phyloP scores from a whole-genome alignment of 2,329 filamentous ascomycete genomes.

The Colletotrichum phormii region DNA sequence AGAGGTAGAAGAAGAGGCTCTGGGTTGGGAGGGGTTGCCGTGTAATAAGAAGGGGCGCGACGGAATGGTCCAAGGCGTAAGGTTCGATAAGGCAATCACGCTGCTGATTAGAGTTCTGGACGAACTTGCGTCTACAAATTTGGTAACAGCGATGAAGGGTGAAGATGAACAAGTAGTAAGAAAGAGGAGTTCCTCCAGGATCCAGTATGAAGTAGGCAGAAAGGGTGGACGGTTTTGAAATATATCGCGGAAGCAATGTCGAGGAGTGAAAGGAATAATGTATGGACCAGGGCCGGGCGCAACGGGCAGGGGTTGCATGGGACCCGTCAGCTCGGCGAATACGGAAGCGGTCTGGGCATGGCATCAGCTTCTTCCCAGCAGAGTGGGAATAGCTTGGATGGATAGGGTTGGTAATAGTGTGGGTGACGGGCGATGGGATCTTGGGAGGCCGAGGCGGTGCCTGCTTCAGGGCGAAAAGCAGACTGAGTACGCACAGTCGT shows the following conservation, averaged over 20 bases:
- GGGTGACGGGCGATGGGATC: slow-evolving; percentile 33
- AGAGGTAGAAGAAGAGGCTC: neutral
- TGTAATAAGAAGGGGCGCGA: slow-evolving; percentile 11
- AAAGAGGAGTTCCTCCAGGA: slow-evolving; percentile 16
- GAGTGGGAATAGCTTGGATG: slow-evolving; percentile 35
- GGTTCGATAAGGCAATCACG: slow-evolving; percentile 19
- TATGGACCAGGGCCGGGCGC: slow-evolving; percentile 31
- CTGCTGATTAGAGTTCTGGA: slow-evolving; percentile 24
- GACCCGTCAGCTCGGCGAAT: slow-evolving; percentile 36
- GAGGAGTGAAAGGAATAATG: slow-evolving; percentile 28
- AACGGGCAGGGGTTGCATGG: slow-evolving; percentile 32
- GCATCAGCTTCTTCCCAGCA: slow-evolving; percentile 34
- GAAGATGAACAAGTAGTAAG: slow-evolving; percentile 5
- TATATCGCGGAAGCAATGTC: slow-evolving; percentile 34
- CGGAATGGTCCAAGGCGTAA: neutral
- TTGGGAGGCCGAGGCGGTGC: slow-evolving; percentile 31
- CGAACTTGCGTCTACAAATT: slow-evolving; percentile 26
- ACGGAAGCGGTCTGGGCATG: slow-evolving; percentile 37
- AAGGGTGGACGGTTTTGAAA: slow-evolving; percentile 34
- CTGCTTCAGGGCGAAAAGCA: slow-evolving; percentile 38
- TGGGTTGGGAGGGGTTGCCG: neutral
- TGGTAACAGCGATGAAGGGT: neutral
- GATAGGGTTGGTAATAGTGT: slow-evolving; percentile 33
- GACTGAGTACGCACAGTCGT: slow-evolving; percentile 29
- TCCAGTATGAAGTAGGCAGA: slow-evolving; percentile 3